phyloP scores from a whole-genome alignment of 768 basidiomycete species.

The Xerocomus potaroensis region DNA sequence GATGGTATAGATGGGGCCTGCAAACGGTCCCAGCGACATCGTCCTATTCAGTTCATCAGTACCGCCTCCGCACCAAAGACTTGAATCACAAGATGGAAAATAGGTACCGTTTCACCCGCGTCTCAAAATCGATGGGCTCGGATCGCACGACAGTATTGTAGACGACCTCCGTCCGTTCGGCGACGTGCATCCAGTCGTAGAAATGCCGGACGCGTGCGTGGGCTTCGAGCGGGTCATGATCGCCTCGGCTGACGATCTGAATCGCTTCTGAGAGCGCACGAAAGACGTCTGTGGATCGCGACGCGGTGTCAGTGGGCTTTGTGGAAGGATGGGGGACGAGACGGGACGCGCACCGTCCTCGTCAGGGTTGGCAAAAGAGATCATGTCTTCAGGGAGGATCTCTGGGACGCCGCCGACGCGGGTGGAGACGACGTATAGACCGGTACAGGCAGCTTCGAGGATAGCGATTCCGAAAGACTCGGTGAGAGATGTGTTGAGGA shows the following conservation, averaged over 20 bases:
- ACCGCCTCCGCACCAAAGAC: no score
- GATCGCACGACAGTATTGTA: constrained; percentile 66
- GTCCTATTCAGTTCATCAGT: constrained; percentile 43
- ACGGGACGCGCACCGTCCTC: constrained; percentile 92
- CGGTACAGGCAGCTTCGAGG: constrained; percentile 92
- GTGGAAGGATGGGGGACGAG: no score
- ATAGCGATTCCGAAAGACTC: constrained; percentile 98
- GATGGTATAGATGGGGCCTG: constrained; percentile 82
- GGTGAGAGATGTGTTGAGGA: constrained; percentile 92
- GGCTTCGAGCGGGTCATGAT: constrained; percentile 70
- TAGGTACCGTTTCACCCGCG: constrained; percentile 68
- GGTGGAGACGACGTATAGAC: constrained; percentile 91
- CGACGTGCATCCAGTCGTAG: constrained; percentile 83
- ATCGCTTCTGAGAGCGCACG: constrained; percentile 82
- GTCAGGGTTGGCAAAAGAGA: constrained; percentile 90
- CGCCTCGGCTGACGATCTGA: constrained; percentile 54
- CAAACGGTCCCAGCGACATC: constrained; percentile 71
- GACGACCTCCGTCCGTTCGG: constrained; percentile 77
- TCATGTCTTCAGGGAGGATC: constrained; percentile 90
- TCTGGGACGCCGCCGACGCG: constrained; percentile 95
- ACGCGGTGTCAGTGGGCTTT: no score
- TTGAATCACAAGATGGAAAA: no score
- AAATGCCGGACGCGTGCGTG: constrained; percentile 77
- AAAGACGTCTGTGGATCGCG: constrained; percentile 92
- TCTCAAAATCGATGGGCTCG: constrained; percentile 65